phyloP scores from a whole-genome alignment of 768 basidiomycete species.

The Suillus discolor region DNA sequence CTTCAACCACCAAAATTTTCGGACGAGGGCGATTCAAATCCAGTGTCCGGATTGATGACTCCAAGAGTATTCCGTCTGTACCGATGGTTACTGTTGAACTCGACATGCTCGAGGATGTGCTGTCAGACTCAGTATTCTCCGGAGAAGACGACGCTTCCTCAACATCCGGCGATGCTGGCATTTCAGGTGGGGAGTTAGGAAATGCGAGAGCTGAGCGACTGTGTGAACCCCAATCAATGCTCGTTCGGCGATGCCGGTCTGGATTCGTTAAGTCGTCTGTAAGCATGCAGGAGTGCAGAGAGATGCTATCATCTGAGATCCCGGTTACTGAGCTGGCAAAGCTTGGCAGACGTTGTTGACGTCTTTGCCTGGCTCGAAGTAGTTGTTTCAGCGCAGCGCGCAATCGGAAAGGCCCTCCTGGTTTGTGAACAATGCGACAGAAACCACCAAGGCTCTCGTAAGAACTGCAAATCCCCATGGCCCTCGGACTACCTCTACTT shows the following conservation, averaged over 20 bases:
- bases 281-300: constrained; percentile 31
- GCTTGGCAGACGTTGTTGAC: constrained; percentile 25
- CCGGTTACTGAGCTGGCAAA: constrained; percentile 19
- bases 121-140: constrained; percentile 17
- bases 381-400: constrained; percentile 59
- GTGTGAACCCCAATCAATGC: constrained; percentile 31
- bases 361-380: constrained; percentile 34
- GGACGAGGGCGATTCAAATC: constrained; percentile 46
- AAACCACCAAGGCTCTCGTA: constrained; percentile 84
- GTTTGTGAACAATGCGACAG: constrained; percentile 89
- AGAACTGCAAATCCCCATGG: constrained; percentile 65
- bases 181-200: constrained; percentile 13
- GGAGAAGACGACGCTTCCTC: constrained; percentile 31
- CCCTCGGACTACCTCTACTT: constrained; percentile 61
- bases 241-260: constrained; percentile 35
- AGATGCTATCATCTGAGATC: constrained; percentile 28
- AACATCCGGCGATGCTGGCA: constrained; percentile 23
- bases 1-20: constrained; percentile 85
- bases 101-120: constrained; percentile 16
- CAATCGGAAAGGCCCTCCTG: constrained; percentile 80
- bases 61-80: constrained; percentile 67
- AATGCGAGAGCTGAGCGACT: constrained; percentile 12
- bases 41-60: constrained; percentile 60
- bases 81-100: constrained; percentile 56
- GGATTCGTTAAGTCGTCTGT: constrained; percentile 23